phyloP scores from a whole-genome alignment of 805 yeast genomes.

The Lipomyces kockii region DNA sequence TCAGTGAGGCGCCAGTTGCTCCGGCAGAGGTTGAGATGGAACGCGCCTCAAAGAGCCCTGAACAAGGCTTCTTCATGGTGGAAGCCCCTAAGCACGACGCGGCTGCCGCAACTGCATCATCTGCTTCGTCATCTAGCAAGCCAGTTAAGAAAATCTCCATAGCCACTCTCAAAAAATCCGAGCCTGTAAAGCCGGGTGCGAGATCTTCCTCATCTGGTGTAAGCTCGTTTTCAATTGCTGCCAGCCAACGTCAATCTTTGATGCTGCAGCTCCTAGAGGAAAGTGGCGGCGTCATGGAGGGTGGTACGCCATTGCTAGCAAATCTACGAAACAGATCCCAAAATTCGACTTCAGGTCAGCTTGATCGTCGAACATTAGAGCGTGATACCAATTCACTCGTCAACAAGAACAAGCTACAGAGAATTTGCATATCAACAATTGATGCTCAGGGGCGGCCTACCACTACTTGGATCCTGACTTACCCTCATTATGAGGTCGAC shows the following conservation, averaged over 20 bases:
- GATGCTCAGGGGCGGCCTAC: slow-evolving; percentile 32
- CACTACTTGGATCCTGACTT: slow-evolving; percentile 41
- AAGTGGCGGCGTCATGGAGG: slow-evolving; percentile 53
- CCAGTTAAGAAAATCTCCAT: not conserved
- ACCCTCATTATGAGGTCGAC: slow-evolving; percentile 38
- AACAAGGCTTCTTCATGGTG: not conserved
- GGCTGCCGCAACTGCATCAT: slow-evolving; percentile 16
- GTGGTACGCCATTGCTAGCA: slow-evolving; percentile 50
- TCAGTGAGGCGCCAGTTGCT: not conserved
- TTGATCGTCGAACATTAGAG: slow-evolving; percentile 61
- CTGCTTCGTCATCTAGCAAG: not conserved
- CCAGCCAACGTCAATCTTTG: slow-evolving; percentile 52
- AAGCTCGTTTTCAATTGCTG: slow-evolving; percentile 44
- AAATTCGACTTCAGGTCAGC: slow-evolving; percentile 45
- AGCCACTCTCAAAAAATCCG: slow-evolving; percentile 1
- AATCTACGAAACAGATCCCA: slow-evolving; percentile 49
- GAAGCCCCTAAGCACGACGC: not conserved
- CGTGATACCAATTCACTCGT: slow-evolving; percentile 52
- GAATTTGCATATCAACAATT: slow-evolving; percentile 39
- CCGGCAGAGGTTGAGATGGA: not conserved
- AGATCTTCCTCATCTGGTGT: not conserved
- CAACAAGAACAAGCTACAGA: slow-evolving; percentile 44
- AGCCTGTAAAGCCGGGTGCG: not conserved
- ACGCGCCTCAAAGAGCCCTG: not conserved
- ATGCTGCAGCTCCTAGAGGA: slow-evolving; percentile 52